Conservation (phyloP, 2,329 filamentous ascomycete species). For the Aspergillus fructus region DNA sequence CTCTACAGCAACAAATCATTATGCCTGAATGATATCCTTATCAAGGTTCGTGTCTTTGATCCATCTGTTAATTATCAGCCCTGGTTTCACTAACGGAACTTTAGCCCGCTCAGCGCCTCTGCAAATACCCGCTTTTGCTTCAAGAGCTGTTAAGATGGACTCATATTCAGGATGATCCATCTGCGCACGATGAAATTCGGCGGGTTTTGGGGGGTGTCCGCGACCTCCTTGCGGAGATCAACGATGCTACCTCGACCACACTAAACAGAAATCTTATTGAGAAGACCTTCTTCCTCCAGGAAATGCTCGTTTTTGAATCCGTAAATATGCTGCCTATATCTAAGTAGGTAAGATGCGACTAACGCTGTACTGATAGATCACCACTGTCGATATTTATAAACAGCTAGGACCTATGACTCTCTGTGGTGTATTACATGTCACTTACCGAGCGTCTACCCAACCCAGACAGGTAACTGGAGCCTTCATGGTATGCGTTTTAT, state of each 20-base stretch:
- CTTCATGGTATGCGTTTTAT: slow-evolving; percentile 85
- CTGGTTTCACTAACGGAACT: slow-evolving; percentile 13
- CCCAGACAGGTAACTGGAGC: slow-evolving; percentile 62
- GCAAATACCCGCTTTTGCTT: slow-evolving; percentile 86
- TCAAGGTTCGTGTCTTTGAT: slow-evolving; percentile 65
- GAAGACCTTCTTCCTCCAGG: slow-evolving; percentile 81
- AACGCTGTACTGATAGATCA: slow-evolving; percentile 21
- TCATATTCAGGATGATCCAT: slow-evolving; percentile 79
- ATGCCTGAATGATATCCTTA: slow-evolving; percentile 80
- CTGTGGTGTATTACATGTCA: slow-evolving; percentile 79
- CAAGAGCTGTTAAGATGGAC: slow-evolving; percentile 79
- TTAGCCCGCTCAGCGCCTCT: slow-evolving; percentile 87
- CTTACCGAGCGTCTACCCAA: slow-evolving; percentile 68
- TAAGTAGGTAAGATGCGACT: neutral
- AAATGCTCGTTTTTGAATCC: slow-evolving; percentile 69
- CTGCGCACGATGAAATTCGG: slow-evolving; percentile 76
- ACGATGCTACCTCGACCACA: slow-evolving; percentile 77
- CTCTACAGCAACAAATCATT: slow-evolving; percentile 71
- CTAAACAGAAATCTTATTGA: slow-evolving; percentile 69
- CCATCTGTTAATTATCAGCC: neutral
- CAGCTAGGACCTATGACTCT: slow-evolving; percentile 76
- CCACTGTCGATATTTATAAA: slow-evolving; percentile 62
- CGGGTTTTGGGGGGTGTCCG: slow-evolving; percentile 70
- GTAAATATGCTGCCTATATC: slow-evolving; percentile 47
- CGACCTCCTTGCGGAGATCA: slow-evolving; percentile 75